A percentile compares a stretch with the other conserved stretches of the same genome.
phyloP scores from a whole-genome alignment of 129 eudicot genomes.

The Scalesia atractyloides region DNA sequence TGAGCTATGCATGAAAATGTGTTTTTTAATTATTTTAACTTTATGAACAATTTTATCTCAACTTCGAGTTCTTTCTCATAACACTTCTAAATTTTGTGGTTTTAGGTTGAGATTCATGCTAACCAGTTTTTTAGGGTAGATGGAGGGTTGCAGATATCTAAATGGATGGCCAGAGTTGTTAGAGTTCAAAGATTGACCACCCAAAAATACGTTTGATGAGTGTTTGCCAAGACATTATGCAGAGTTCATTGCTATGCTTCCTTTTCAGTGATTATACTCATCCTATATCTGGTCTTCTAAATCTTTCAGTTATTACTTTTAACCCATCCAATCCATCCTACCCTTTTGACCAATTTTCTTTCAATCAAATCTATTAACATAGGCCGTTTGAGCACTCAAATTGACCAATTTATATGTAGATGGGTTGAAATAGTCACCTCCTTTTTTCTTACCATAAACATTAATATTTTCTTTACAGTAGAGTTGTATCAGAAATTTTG shows the following conservation, averaged over 20 bases:
- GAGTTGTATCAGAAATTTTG: too few relatives aligned
- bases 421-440: too few relatives aligned
- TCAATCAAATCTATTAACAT: too few relatives aligned
- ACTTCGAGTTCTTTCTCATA: neutral
- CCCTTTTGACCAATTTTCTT: too few relatives aligned
- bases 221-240: slow-evolving; percentile 89
- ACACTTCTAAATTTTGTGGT: neutral
- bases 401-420: too few relatives aligned
- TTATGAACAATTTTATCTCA: neutral
- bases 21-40: slow-evolving; percentile 1
- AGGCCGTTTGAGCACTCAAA: too few relatives aligned
- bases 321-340: too few relatives aligned
- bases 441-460: too few relatives aligned
- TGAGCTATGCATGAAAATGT: slow-evolving; percentile 34
- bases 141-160: slow-evolving; percentile 73
- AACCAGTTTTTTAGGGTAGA: slow-evolving; percentile 80
- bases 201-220: slow-evolving; percentile 73
- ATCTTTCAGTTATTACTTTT: slow-evolving; percentile 30
- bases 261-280: slow-evolving; percentile 78
- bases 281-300: slow-evolving; percentile 76
- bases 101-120: slow-evolving; percentile 81
- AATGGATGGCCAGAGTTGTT: slow-evolving; percentile 95
- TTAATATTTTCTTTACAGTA: too few relatives aligned
- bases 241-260: slow-evolving; percentile 93
- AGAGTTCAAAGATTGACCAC: slow-evolving; percentile 95